These are phyloP conservation scores for Clonostachys chloroleuca DNA, from an alignment of 2,329 filamentous ascomycete species.

Conservation along the genomic window DNA sequence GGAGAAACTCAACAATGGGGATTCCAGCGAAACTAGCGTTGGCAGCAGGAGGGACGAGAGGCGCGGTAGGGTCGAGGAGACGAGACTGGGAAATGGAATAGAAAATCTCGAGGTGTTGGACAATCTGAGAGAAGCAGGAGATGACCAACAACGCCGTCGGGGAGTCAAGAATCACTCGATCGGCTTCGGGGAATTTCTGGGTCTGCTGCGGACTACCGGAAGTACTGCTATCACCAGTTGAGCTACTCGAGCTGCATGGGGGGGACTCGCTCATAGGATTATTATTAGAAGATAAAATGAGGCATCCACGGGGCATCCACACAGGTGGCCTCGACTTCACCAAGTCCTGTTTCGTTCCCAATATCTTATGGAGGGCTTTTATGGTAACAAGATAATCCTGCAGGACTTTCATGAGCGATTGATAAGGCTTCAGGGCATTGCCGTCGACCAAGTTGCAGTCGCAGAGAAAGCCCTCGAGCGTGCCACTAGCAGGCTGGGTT, in stretches of 20 bases:
- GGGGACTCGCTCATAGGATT: too few species aligned
- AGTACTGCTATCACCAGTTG: too few species aligned
- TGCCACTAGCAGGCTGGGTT: background rate
- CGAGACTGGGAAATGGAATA: constrained; percentile 11
- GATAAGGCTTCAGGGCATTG: background rate
- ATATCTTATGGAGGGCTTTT: background rate
- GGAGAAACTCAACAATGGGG: constrained; percentile 12
- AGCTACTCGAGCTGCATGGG: too few species aligned
- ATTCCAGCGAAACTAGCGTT: constrained; percentile 12
- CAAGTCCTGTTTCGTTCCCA: background rate
- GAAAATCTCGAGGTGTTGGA: constrained; percentile 14
- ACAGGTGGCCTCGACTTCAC: background rate
- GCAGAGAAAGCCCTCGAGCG: background rate
- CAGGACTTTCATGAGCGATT: background rate
- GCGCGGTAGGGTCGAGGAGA: background rate
- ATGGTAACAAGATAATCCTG: background rate
- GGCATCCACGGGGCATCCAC: too few species aligned
- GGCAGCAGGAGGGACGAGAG: background rate
- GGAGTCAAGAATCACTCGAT: constrained; percentile 8
- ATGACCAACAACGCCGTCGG: constrained; percentile 18
- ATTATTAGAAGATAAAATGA: too few species aligned
- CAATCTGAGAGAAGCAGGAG: constrained; percentile 19
- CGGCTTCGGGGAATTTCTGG: too few species aligned
- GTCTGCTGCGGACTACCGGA: too few species aligned
- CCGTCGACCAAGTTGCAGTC: background rate